Base-by-base conservation (phyloP, 1,139 yeast genomes). In the Candida sp. region DNA sequence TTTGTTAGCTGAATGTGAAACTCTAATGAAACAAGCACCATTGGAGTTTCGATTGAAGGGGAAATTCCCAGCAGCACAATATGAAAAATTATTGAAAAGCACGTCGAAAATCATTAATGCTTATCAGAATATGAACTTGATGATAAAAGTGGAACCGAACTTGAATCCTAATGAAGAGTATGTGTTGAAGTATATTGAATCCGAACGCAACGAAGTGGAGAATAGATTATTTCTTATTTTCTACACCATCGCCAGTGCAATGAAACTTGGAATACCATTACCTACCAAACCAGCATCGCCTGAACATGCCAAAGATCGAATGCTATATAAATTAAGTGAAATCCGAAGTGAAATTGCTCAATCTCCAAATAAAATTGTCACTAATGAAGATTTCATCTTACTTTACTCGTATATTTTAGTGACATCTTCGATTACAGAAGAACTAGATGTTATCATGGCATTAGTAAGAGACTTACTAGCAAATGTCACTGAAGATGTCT, bases 201-300 rank as follows among this genome's bases (percentile, higher is more conserved):
- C 63, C 2, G 95, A 87, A 57, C 67, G 93, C 43, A 71, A 64
- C 22, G 95, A 87, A 55, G 68, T 87, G 27, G 87, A 86, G 53
- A 84, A 83, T 50, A 64, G 93, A 22, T 78, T 87, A 1, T 86
- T 87, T 50, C 68, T 87, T 48, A 79, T 84, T 5, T 86, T 87
- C 56, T 87, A 86, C 65, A 82, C 87, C 81, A 73, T 87, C 9
- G 84, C 95, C 3, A 82, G 93, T 30, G 87, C 95, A 0, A 71
- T 87, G 68, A 76, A 81, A 43, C 66, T 88, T 22, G 90, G 90
- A 3, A 79, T 87, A 48, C 95, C 96, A 1, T 60, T 87, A 25
- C 95, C 95, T 0, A 79, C 76, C 32, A 83, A 82, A 52, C 84
- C 91, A 4, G 95, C 95, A 0, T 82, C 89, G 0, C 84, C 89